phyloP scores from a whole-genome alignment of 495 filamentous ascomycete genomes.

The Xylaria palmicola region DNA sequence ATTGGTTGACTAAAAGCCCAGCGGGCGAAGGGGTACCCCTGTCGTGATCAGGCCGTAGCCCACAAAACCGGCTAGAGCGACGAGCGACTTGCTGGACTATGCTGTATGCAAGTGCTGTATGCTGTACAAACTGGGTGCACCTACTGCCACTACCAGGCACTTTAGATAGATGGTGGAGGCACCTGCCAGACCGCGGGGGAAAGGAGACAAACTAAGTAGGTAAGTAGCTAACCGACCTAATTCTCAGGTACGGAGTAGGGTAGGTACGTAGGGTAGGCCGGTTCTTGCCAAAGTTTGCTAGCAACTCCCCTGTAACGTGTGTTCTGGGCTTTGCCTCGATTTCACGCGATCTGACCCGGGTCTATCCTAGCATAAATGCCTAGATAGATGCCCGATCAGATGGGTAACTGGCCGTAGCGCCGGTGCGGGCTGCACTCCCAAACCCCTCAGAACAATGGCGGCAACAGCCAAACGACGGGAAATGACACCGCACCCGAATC shows the following conservation, averaged over 20 bases:
- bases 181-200: too few species aligned
- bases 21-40: slow-evolving; percentile 4
- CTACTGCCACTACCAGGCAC: too few species aligned
- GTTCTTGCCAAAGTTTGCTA: too few species aligned
- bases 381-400: too few species aligned
- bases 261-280: too few species aligned
- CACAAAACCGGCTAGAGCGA: slow-evolving; percentile 9
- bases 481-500: neutral
- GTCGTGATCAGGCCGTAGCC: slow-evolving; percentile 2
- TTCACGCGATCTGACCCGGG: neutral
- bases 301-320: neutral
- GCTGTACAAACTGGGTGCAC: too few species aligned
- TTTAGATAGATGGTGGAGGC: too few species aligned
- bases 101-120: too few species aligned
- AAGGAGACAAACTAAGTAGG: too few species aligned
- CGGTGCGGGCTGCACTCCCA: neutral
- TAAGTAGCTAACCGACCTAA: neutral
- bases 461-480: neutral
- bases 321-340: slow-evolving; percentile 5
- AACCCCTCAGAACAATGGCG: neutral
- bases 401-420: neutral
- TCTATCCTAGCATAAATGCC: neutral
- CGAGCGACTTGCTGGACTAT: too few species aligned
- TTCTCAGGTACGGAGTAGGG: neutral
- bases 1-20: neutral